A percentile compares a stretch with the other conserved stretches of the same genome.
These are phyloP conservation scores for Beauveria rudraprayagi DNA, from an alignment of 2,329 filamentous ascomycete genomes.

Conservation along the genomic window DNA sequence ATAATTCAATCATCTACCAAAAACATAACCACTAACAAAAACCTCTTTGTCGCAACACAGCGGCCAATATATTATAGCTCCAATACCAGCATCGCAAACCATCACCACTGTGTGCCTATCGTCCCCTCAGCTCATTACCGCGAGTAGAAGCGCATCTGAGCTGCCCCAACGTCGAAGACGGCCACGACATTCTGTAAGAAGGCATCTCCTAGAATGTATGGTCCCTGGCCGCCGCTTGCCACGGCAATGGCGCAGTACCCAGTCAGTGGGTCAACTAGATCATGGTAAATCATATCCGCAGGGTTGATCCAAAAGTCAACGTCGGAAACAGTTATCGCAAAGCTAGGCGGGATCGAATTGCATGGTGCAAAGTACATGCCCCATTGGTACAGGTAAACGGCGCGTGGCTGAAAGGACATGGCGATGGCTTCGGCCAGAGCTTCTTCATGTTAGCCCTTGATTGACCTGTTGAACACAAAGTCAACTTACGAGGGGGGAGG, in stretches of 20 bases:
- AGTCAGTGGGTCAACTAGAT: slow-evolving; percentile 34
- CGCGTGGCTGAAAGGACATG: slow-evolving; percentile 36
- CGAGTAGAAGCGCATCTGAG: slow-evolving; percentile 37
- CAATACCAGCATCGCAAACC: slow-evolving; percentile 5
- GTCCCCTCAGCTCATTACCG: neutral
- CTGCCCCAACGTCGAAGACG: slow-evolving; percentile 39
- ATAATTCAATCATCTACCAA: slow-evolving; percentile 11
- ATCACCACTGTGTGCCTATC: neutral
- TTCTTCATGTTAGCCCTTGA: slow-evolving; percentile 15
- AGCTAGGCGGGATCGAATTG: slow-evolving; percentile 35
- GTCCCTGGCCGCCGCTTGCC: slow-evolving; percentile 34
- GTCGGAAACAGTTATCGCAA: slow-evolving; percentile 37
- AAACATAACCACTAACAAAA: slow-evolving; percentile 10
- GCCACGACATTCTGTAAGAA: slow-evolving; percentile 44
- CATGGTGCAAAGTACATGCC: slow-evolving; percentile 42
- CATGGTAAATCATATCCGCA: slow-evolving; percentile 37
- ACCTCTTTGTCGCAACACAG: slow-evolving; percentile 8
- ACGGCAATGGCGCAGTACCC: slow-evolving; percentile 42
- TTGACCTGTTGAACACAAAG: neutral
- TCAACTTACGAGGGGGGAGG: slow-evolving; percentile 36
- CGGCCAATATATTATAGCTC: slow-evolving; percentile 10
- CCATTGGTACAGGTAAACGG: slow-evolving; percentile 38
- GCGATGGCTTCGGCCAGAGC: slow-evolving; percentile 42
- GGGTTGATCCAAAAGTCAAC: slow-evolving; percentile 40
- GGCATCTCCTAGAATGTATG: slow-evolving; percentile 41